phyloP scores from a whole-genome alignment of 73 alveolate species.

The Paramecium primaurelia region DNA sequence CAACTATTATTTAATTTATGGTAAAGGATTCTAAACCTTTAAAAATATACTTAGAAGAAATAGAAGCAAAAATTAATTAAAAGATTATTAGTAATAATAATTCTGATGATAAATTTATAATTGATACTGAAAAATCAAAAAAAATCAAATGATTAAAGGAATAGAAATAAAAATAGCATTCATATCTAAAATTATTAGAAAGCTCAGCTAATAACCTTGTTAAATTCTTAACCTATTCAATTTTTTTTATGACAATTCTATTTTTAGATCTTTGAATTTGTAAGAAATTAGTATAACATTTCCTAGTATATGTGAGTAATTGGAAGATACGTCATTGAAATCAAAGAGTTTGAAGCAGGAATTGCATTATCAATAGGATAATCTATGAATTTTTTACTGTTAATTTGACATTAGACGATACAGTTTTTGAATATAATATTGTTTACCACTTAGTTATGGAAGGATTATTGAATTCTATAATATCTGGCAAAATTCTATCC shows the following conservation, averaged over 20 bases:
- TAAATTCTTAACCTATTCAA: background rate
- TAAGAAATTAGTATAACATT: slow-evolving; percentile 63
- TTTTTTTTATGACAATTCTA: slow-evolving; percentile 39
- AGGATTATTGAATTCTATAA: slow-evolving; percentile 94
- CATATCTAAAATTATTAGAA: background rate
- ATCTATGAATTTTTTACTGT: slow-evolving; percentile 94
- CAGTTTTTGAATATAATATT: slow-evolving; percentile 83
- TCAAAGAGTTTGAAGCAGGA: slow-evolving; percentile 88
- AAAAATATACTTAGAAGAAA: no score
- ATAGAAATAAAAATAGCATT: background rate
- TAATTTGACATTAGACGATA: slow-evolving; percentile 92
- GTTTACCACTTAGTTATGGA: slow-evolving; percentile 93
- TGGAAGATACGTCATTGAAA: slow-evolving; percentile 90
- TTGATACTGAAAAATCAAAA: background rate
- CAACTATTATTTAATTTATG: background rate
- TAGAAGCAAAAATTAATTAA: background rate
- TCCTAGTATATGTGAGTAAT: slow-evolving; percentile 87
- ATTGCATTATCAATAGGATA: slow-evolving; percentile 97
- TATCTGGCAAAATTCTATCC: slow-evolving; percentile 94
- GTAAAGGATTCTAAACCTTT: background rate
- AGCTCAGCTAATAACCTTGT: slow-evolving; percentile 52
- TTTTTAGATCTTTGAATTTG: slow-evolving; percentile 46
- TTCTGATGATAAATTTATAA: background rate
- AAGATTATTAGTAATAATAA: background rate
- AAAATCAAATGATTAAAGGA: background rate